Conservation (phyloP, 2,329 filamentous ascomycete genomes). For the Aspergillus melleus region DNA sequence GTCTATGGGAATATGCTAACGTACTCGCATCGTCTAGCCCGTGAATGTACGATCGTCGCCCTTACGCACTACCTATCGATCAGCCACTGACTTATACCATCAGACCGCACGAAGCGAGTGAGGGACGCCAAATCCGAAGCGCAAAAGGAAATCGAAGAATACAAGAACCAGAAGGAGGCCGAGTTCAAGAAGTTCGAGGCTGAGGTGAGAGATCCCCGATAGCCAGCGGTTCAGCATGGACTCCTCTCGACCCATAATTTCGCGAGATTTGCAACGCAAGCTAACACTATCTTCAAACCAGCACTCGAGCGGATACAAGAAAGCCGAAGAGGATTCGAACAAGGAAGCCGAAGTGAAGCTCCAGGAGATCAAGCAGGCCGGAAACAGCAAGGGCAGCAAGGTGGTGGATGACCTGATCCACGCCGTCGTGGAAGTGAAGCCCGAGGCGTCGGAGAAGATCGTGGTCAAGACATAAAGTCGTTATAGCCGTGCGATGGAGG, state of each 20-base stretch:
- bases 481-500: background rate
- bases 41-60: conserved; percentile 69
- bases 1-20: conserved; percentile 19
- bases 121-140: conserved; percentile 95
- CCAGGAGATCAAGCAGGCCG: conserved; percentile 76
- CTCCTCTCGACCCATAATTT: background rate
- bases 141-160: conserved; percentile 95
- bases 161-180: conserved; percentile 83
- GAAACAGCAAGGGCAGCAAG: conserved; percentile 73
- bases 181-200: conserved; percentile 95
- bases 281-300: conserved; percentile 38
- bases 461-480: conserved; percentile 33
- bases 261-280: background rate
- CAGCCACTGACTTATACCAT: conserved; percentile 12
- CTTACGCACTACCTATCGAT: conserved; percentile 9
- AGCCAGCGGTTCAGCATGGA: background rate
- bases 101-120: conserved; percentile 93
- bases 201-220: conserved; percentile 52
- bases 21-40: conserved; percentile 55
- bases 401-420: conserved; percentile 81
- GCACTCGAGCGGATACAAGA: conserved; percentile 90
- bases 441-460: conserved; percentile 60
- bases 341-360: conserved; percentile 80
- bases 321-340: conserved; percentile 75
- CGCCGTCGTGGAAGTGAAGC: conserved; percentile 82